Percentiles rank a stretch among this genome's conserved stretches.
These are phyloP conservation scores for Pleodorina starrii DNA, from an alignment of 139 green algal genomes.

Conservation along the genomic window DNA sequence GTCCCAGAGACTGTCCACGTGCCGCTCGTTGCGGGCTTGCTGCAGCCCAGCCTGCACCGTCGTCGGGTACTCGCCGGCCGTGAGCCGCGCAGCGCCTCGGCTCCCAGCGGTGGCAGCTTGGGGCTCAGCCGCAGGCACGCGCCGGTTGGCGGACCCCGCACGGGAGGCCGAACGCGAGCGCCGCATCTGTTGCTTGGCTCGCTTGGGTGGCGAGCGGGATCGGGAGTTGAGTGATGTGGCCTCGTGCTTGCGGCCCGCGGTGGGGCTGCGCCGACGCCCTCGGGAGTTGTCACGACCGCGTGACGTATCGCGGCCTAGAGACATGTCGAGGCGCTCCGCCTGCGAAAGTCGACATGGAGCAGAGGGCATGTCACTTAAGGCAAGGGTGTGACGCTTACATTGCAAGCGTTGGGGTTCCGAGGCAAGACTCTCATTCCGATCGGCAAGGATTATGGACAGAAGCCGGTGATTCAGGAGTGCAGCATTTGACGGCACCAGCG, in stretches of 20 bases:
- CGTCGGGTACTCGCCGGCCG: too few species aligned
- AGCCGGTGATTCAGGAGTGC: too few species aligned
- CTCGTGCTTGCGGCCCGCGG: slow-evolving; percentile 13
- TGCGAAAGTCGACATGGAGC: too few species aligned
- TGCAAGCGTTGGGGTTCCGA: too few species aligned
- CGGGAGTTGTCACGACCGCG: slow-evolving; percentile 41
- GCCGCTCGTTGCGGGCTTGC: slow-evolving; percentile 30
- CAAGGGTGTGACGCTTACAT: too few species aligned
- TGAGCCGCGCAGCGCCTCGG: neutral
- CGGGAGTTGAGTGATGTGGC: neutral
- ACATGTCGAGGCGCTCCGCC: slow-evolving; percentile 25
- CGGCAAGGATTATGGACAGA: too few species aligned
- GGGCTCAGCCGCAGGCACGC: neutral
- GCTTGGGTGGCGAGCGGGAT: slow-evolving; percentile 38
- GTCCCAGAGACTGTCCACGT: slow-evolving; percentile 18
- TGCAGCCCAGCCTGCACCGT: slow-evolving; percentile 8
- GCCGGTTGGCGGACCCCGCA: neutral
- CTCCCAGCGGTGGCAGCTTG: neutral
- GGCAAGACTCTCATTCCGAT: too few species aligned
- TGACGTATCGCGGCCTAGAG: slow-evolving; percentile 16
- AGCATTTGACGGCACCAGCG: too few species aligned
- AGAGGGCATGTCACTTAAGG: too few species aligned
- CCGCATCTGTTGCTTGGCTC: slow-evolving; percentile 15
- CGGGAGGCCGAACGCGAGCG: slow-evolving; percentile 9
- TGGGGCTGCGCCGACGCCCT: slow-evolving; percentile 28